Conservation (phyloP, 306 rosid species). For the Neltuma alba region DNA sequence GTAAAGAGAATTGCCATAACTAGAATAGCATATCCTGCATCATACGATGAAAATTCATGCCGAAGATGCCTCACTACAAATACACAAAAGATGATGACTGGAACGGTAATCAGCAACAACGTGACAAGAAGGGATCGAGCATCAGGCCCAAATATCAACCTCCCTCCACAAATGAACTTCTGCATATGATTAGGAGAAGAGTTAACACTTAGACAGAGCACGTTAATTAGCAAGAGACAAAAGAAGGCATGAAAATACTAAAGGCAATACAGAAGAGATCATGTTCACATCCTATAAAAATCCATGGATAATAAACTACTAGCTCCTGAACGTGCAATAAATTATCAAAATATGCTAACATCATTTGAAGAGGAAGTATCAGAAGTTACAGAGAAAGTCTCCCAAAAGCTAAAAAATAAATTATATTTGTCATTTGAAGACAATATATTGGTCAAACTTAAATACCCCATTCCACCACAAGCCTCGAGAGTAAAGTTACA, state of each 20-base stretch:
- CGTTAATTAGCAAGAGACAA: background rate
- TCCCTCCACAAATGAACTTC: constrained; percentile 87
- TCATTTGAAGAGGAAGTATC: background rate
- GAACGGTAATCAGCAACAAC: constrained; percentile 73
- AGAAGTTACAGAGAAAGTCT: background rate
- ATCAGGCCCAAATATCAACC: constrained; percentile 95
- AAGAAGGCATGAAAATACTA: background rate
- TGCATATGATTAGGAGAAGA: constrained; percentile 49
- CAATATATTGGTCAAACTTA: background rate
- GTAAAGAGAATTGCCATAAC: constrained; percentile 68
- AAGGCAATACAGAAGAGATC: background rate
- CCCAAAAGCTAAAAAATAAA: background rate
- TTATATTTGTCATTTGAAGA: background rate
- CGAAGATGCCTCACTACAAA: constrained; percentile 90
- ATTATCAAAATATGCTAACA: background rate
- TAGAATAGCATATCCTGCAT: constrained; percentile 75
- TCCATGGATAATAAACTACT: background rate
- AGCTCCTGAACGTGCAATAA: background rate
- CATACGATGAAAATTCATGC: constrained; percentile 64
- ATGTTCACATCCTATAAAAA: background rate
- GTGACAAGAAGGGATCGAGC: constrained; percentile 82
- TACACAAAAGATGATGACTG: constrained; percentile 70
- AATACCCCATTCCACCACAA: constrained; percentile 12
- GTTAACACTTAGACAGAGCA: constrained; percentile 3
- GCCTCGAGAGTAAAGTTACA: constrained; percentile 15